Evolutionary conservation across 2,329 filamentous ascomycete species (phyloP).

Genomic region (Coniochaeta sp.): DNA sequence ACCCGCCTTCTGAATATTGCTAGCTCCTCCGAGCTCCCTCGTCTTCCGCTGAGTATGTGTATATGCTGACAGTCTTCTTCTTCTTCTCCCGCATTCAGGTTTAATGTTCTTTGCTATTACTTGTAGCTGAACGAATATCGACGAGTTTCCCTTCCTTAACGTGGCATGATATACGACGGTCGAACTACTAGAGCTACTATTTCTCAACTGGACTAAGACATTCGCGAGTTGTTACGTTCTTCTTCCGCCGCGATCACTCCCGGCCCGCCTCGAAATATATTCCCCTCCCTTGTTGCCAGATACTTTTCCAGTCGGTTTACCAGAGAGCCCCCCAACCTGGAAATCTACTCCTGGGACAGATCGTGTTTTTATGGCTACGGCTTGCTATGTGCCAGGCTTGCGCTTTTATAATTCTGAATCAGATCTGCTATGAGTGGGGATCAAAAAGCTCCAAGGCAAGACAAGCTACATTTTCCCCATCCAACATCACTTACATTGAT

Average conservation of each 20-base stretch:
- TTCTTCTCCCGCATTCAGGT: not conserved
- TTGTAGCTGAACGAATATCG: not conserved
- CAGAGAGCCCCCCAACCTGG: not conserved
- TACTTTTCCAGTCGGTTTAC: not conserved
- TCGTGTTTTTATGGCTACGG: not conserved
- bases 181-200: not conserved
- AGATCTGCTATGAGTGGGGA: slow-evolving; percentile 57
- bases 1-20: slow-evolving; percentile 4
- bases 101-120: not conserved
- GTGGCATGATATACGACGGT: slow-evolving; percentile 1
- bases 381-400: not conserved
- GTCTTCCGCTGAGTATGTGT: not conserved
- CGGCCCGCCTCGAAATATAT: not conserved
- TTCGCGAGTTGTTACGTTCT: not conserved
- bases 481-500: not conserved
- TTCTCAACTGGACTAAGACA: not conserved
- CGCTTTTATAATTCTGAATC: not conserved
- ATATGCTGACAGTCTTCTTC: not conserved
- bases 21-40: not conserved
- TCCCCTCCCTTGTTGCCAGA: not conserved
- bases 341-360: not conserved
- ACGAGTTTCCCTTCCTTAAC: not conserved
- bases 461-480: slow-evolving; percentile 19
- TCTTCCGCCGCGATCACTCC: not conserved
- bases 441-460: slow-evolving; percentile 43